Base-by-base conservation (phyloP, 768 basidiomycete species). In the Exsudoporus frostii region DNA sequence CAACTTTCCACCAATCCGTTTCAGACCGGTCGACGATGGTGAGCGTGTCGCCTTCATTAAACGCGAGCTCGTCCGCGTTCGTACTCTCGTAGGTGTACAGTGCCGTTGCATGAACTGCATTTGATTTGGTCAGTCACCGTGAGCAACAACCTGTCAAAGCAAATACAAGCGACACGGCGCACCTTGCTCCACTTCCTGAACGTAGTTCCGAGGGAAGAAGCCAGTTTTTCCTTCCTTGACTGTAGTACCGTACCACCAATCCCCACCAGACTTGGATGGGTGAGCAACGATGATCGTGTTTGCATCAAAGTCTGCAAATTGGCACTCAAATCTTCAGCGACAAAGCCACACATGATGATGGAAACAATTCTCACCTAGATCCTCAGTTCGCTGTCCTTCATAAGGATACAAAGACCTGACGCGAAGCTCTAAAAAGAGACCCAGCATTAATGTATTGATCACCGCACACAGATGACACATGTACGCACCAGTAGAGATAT, bases 1-100 rank as follows among this genome's bases (percentile, higher is more conserved):
- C 95, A 36, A 87, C 88, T 75, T 95, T 98, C 92, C 92, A 98
- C 97, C 97, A 98, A 62, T 91, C 90, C 48, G 75, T 78, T 60
- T 98, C 97, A 49, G 80, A 80, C 43, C 72, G 81, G 65, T 99
- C 97, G 52, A 98, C 79, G 57, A 99, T 84, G 8, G 76, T 76
- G 36, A 98, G 72, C 32, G 72, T 67, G 51, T 96, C 90, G 53
- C 90, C 93, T 71, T 92, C 92, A 7, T 72, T 72, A 66, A 98
- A 91, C 1, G 90, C 76, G n/a, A 95, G 76, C 66, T 98, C 94
- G 59, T 98, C 94, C 15, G 82, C 63, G 54, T 81, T 86, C 39
- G 70, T 69, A 24, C 84, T 85, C 6, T 76, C 71, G 65, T 98
- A 98, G 0, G 86, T 70, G 67, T 91, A 98, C 0, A 93, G 64